phyloP scores from a whole-genome alignment of 2,329 filamentous ascomycete genomes.

The Teratosphaeria viscida region DNA sequence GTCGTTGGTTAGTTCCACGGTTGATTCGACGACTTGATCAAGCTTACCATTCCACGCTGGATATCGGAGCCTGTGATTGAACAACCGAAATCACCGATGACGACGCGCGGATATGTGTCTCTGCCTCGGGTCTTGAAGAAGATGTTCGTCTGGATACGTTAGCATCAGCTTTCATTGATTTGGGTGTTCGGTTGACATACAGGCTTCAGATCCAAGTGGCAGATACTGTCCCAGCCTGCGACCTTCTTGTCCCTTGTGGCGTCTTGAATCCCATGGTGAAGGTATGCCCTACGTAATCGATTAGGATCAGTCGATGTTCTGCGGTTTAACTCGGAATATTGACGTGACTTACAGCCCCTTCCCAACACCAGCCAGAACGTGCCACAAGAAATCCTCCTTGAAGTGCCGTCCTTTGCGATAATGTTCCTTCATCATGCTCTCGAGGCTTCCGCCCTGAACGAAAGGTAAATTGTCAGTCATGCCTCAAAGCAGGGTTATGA shows the following conservation, averaged over 20 bases:
- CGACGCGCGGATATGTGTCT: constrained; percentile 5
- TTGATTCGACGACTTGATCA: too few species aligned
- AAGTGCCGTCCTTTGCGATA: not conserved
- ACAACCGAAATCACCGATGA: constrained; percentile 14
- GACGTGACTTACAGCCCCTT: too few species aligned
- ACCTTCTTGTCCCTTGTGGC: not conserved
- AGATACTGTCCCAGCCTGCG: constrained; percentile 9
- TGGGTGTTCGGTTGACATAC: constrained; percentile 1
- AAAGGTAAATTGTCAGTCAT: too few species aligned
- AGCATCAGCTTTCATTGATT: too few species aligned
- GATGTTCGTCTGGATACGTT: not conserved
- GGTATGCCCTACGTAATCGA: constrained; percentile 3
- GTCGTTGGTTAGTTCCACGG: not conserved
- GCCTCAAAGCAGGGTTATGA: too few species aligned
- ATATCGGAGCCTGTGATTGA: constrained; percentile 5
- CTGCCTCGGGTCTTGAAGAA: not conserved
- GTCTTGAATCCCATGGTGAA: constrained; percentile 24
- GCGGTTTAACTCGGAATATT: too few species aligned
- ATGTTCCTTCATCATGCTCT: constrained; percentile 5
- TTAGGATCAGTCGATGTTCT: not conserved
- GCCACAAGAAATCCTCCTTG: constrained; percentile 10
- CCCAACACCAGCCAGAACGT: constrained; percentile 2
- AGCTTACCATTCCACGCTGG: constrained; percentile 1
- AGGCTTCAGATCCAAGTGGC: constrained; percentile 12
- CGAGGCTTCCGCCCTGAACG: constrained; percentile 3